Evolutionary conservation across 345 rosid species (phyloP), one percentile per base, ranked within the genome.

Genomic region (Physaria fendleri): DNA sequence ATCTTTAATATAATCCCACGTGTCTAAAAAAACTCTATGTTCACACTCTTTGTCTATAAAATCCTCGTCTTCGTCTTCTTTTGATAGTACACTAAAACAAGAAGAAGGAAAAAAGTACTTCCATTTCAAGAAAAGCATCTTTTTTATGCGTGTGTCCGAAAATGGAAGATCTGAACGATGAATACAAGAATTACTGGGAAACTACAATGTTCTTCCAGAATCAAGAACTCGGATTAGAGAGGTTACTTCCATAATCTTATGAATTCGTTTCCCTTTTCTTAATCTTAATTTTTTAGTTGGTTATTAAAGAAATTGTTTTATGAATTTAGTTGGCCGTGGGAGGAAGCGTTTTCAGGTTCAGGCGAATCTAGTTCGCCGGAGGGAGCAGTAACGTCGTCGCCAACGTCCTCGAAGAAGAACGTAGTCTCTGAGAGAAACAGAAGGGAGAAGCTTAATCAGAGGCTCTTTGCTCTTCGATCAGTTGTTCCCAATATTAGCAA

Each of bases 301-400:
- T 41, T 10, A 2, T 8, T 68, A 32, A 33, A 43, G 24, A 30
- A 14, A 49, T 44, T 42, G 20, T 23, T 57, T 27, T 21, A 39
- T 28, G 14, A 44, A 15, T 17, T 23, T 65, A 82, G 87, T 33
- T 82, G 81, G 87, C 73, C 69, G n/a, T 13, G 78, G 24, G 82
- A 82, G 23, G 88, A 78, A 16, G 72, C 73, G 1, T 59, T 82
- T 49, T 76, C 79, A 0, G 82, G 85, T 5, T 85, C 76, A 21
- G 87, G 77, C 67, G 99, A 86, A 45, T 87, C 91, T 10, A 89
- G 99, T 52, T 93, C 97, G 34, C 97, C 99, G 27, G 99, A 89
- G 39, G 95, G 97, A 55, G 81, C 79, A 2, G 87, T 83, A 11
- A 81, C 95, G 0, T 69, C 83, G 22, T 77, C 78, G 15, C 89